Conservation (phyloP, 495 filamentous ascomycete species). For the Cercophora samala region DNA sequence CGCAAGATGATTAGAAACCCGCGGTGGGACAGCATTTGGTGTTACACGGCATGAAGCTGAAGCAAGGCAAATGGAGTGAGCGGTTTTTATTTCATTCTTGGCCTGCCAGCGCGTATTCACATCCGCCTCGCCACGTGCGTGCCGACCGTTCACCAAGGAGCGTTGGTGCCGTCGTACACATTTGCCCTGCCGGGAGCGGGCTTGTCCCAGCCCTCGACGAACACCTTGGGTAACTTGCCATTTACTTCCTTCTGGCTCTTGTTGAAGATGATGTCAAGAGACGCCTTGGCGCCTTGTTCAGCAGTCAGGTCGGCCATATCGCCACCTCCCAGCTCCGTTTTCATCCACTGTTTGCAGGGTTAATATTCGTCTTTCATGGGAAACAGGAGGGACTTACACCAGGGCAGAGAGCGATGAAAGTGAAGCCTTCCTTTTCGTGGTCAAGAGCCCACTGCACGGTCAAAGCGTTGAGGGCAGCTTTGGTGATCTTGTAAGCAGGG, state of each 20-base stretch:
- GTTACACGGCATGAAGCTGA: no score
- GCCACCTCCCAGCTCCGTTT: constrained; percentile 18
- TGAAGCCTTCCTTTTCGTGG: constrained; percentile 43
- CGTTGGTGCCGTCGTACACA: constrained; percentile 15
- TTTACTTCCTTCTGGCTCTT: constrained; percentile 34
- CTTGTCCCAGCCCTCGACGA: constrained; percentile 44
- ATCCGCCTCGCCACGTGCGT: neutral
- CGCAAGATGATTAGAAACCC: no score
- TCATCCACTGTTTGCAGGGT: constrained; percentile 3
- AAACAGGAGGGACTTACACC: constrained; percentile 32
- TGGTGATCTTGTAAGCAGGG: constrained; percentile 53
- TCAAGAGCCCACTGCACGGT: constrained; percentile 47
- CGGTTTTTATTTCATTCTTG: neutral
- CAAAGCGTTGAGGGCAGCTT: constrained; percentile 51
- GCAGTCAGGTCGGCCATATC: constrained; percentile 43
- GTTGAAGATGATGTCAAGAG: constrained; percentile 45
- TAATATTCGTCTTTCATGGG: neutral
- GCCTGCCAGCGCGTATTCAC: neutral
- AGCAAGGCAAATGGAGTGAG: no score
- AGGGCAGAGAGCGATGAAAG: constrained; percentile 44
- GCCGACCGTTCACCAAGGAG: neutral
- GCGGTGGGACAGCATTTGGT: no score
- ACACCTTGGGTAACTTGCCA: constrained; percentile 47
- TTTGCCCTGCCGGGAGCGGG: constrained; percentile 3
- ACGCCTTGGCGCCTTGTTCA: constrained; percentile 43